These are phyloP conservation scores for Fusarium oxysporum DNA, from an alignment of 2,329 filamentous ascomycete genomes.

Conservation along the genomic window DNA sequence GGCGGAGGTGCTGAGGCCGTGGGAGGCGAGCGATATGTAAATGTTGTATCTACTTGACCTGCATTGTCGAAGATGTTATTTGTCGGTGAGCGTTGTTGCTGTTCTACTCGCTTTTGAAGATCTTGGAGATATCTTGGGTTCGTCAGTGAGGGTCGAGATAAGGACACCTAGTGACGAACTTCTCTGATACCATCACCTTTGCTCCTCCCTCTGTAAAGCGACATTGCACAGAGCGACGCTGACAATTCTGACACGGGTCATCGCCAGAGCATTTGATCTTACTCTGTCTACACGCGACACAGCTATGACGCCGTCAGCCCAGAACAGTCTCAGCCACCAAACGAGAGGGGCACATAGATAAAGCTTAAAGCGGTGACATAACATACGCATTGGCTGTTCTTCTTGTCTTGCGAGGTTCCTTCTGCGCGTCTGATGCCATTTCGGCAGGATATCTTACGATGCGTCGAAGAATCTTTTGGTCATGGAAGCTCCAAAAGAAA, in stretches of 20 bases:
- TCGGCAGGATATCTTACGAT: background rate
- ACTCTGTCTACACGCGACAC: constrained; percentile 49
- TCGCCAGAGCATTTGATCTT: constrained; percentile 53
- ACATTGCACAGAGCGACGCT: constrained; percentile 47
- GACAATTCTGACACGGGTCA: constrained; percentile 49
- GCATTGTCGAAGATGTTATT: background rate
- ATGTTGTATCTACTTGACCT: background rate
- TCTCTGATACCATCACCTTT: constrained; percentile 50
- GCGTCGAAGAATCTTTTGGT: constrained; percentile 1
- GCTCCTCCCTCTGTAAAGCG: constrained; percentile 46
- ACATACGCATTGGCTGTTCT: constrained; percentile 47
- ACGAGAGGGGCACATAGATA: background rate
- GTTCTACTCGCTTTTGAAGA: constrained; percentile 38
- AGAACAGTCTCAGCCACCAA: background rate
- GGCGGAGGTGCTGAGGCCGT: constrained; percentile 23
- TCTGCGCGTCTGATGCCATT: constrained; percentile 28
- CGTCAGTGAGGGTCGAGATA: constrained; percentile 4
- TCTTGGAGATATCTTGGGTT: constrained; percentile 41
- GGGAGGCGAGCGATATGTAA: constrained; percentile 27
- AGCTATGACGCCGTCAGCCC: constrained; percentile 36
- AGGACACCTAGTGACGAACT: constrained; percentile 30
- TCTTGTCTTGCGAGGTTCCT: constrained; percentile 35
- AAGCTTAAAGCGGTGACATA: background rate
- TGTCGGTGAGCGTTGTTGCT: constrained; percentile 26
- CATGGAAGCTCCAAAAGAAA: constrained; percentile 2